A percentile compares a stretch with the other conserved stretches of the same genome.
These are phyloP conservation scores for Mortierella sp. DNA, from an alignment of 371 early-diverging fungal genomes.

Conservation along the genomic window DNA sequence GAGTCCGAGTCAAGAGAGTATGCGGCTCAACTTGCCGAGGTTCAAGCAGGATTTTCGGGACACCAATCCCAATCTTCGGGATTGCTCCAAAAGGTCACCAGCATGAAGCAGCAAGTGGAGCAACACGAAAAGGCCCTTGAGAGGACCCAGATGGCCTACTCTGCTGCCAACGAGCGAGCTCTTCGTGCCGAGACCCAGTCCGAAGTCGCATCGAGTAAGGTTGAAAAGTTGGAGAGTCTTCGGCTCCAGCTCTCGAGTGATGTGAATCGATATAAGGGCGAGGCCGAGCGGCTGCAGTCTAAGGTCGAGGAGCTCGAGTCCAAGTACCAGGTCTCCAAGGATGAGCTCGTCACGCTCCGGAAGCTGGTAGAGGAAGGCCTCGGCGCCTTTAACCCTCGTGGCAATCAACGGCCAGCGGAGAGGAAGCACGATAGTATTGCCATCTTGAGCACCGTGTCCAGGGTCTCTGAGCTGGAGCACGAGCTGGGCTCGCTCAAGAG, in stretches of 20 bases:
- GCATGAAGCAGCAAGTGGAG: slow-evolving; percentile 54
- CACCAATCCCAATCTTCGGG: slow-evolving; percentile 47
- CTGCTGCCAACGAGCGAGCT: slow-evolving; percentile 58
- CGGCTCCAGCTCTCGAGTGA: slow-evolving; percentile 38
- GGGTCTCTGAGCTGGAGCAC: slow-evolving; percentile 64
- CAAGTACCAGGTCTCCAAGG: slow-evolving; percentile 52
- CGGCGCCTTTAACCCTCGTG: slow-evolving; percentile 44
- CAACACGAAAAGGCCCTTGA: slow-evolving; percentile 59
- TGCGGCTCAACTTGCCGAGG: slow-evolving; percentile 53
- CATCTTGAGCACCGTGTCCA: slow-evolving; percentile 47
- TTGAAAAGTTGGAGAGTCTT: slow-evolving; percentile 47
- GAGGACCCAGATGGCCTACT: slow-evolving; percentile 50
- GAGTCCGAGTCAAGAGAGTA: slow-evolving; percentile 65
- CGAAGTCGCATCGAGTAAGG: slow-evolving; percentile 37
- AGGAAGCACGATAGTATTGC: slow-evolving; percentile 58
- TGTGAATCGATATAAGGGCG: slow-evolving; percentile 42
- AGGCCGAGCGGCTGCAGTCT: slow-evolving; percentile 46
- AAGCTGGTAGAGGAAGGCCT: slow-evolving; percentile 60
- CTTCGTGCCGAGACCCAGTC: slow-evolving; percentile 55
- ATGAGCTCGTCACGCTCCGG: slow-evolving; percentile 54
- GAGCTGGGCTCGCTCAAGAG: slow-evolving; percentile 58
- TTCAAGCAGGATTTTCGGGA: slow-evolving; percentile 54
- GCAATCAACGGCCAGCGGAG: slow-evolving; percentile 12
- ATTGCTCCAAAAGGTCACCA: slow-evolving; percentile 42
- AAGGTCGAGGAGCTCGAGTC: slow-evolving; percentile 53